Evolutionary conservation across 164 flowering plant genomes (phyloP), one percentile per base, ranked within the genome.

Genomic region (Vitis riparia): DNA sequence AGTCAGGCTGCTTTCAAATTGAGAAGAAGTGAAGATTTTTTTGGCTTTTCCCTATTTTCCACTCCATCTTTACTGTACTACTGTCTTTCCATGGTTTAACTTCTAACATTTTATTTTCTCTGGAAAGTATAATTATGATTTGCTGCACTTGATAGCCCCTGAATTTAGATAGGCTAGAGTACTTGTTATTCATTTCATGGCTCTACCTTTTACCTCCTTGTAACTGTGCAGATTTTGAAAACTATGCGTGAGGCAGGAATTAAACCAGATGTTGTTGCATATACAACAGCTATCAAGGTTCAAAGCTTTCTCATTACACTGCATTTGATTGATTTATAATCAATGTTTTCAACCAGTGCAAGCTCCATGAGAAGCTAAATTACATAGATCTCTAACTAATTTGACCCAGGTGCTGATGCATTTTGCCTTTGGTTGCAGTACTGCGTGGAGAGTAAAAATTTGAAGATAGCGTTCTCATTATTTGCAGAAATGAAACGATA

Each of bases 241-340:
- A 76, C 76, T 52, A 94, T 91, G 97, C 85, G 73, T 56, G 80
- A 74, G 62, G 77, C 76, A 75, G 93, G 94, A 74, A 67, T 82
- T 61, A 81, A 77, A 63, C 94, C 97, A 65, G 98, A 94, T 77
- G 94, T 91, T 60, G 71, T 94, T 66, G 85, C 97, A 53, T 94
- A 91, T 71, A 90, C 98, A 65, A 83, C 94, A 68, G 89, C 90
- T 53, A 91, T 94, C 58, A 91, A 92, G 97, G 98, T 94, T 49
- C 13, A 57, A 27, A 55, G 13, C 68, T 65, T 67, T 71, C 23
- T 70, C 27, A 8, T 62, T 30, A 17, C 11, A 51, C 17, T 68
- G 16, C 27, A 1, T 44, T 63, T 52, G 67, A 44, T 64, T 70
- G 12, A 44, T 65, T 9, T 19, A 23, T 59, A 23, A 52, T 61